A percentile compares a stretch with the other conserved stretches of the same genome.
These are phyloP conservation scores for Candida gorgasii DNA, from an alignment of 805 yeast genomes.

Conservation along the genomic window DNA sequence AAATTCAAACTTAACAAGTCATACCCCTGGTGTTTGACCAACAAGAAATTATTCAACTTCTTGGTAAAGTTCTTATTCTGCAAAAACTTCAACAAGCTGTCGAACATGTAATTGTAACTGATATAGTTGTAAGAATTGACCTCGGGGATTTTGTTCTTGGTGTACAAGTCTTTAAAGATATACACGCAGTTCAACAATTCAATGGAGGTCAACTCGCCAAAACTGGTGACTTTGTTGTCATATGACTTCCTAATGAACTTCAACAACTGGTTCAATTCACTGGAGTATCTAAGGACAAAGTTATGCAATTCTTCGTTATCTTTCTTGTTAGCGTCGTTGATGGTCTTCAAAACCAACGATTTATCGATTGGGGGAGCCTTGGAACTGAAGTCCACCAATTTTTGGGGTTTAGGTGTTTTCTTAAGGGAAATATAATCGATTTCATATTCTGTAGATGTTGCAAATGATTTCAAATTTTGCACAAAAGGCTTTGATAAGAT, in stretches of 20 bases:
- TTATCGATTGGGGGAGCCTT: constrained; percentile 4
- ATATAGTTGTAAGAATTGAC: constrained; percentile 19
- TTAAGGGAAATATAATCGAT: constrained; percentile 25
- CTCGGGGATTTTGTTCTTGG: constrained; percentile 18
- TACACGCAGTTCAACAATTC: constrained; percentile 29
- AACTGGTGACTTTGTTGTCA: constrained; percentile 21
- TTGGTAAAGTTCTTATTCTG: constrained; percentile 20
- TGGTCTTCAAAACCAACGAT: constrained; percentile 8
- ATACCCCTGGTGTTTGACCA: constrained; percentile 13
- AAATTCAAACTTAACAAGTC: constrained; percentile 12
- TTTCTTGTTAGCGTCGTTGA: constrained; percentile 8
- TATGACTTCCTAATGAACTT: constrained; percentile 23
- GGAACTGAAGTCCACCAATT: constrained; percentile 7
- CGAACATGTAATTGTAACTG: constrained; percentile 24
- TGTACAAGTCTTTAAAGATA: constrained; percentile 24
- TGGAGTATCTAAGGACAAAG: constrained; percentile 21
- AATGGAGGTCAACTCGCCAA: constrained; percentile 24
- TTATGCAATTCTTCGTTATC: constrained; percentile 11
- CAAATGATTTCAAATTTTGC: constrained; percentile 3
- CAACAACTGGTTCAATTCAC: constrained; percentile 22
- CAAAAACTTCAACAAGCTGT: constrained; percentile 18
- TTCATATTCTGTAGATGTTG: constrained; percentile 21
- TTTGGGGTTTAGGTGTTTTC: constrained; percentile 14
- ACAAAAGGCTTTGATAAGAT: neutral
- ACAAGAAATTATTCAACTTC: constrained; percentile 19